Percentiles rank a stretch among this genome's conserved stretches.
Conservation (phyloP, 306 rosid species). For the Hylodesmum podocarpum region DNA sequence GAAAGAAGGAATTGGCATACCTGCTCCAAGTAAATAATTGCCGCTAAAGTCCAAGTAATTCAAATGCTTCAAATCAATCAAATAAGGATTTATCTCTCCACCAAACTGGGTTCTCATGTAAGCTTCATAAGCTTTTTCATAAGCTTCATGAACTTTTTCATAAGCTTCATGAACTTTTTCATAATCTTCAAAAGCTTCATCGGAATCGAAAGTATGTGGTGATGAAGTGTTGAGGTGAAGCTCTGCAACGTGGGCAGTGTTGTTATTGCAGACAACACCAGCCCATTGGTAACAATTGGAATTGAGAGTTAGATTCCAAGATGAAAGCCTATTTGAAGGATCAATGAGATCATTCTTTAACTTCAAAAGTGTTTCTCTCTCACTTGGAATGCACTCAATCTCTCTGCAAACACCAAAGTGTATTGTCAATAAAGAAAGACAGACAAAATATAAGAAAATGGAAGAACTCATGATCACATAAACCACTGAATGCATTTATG, state of each 20-base stretch:
- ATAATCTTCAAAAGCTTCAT: too few species aligned
- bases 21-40: too few species aligned
- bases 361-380: background rate
- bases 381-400: background rate
- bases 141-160: too few species aligned
- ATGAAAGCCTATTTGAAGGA: background rate
- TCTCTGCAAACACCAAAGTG: background rate
- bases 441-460: background rate
- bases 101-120: background rate
- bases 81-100: background rate
- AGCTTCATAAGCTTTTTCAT: background rate
- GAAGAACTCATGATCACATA: background rate
- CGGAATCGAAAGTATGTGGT: too few species aligned
- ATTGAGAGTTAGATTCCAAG: background rate
- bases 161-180: too few species aligned
- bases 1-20: background rate
- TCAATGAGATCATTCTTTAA: background rate
- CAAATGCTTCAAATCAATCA: background rate
- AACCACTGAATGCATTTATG: too few species aligned
- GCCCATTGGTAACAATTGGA: background rate
- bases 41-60: background rate
- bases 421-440: background rate
- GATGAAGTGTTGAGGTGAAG: background rate
- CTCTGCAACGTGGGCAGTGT: background rate
- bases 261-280: background rate